Conservation (phyloP, 768 basidiomycete genomes). For the Rhodotorula sphaerocarpa region DNA sequence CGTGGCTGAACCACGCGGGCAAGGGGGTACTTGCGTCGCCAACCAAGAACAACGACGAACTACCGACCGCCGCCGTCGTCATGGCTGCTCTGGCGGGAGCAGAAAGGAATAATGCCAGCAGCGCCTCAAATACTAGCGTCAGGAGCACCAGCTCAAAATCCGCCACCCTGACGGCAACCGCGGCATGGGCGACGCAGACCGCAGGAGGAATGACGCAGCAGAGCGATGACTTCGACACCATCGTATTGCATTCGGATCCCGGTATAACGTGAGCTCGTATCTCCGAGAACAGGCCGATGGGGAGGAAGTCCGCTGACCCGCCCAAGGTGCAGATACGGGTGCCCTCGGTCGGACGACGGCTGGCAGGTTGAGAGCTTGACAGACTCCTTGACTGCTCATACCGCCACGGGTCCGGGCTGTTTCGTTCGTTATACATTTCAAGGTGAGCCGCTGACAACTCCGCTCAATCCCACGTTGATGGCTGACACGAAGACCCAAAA, state of each 20-base stretch:
- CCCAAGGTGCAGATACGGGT: neutral
- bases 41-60: too few relatives aligned
- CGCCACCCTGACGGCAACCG: neutral
- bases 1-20: too few relatives aligned
- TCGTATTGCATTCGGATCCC: neutral
- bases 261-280: neutral
- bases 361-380: constrained; percentile 11
- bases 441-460: neutral
- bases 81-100: too few relatives aligned
- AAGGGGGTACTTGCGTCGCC: too few relatives aligned
- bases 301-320: too few relatives aligned
- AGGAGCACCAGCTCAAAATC: too few relatives aligned
- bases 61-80: too few relatives aligned
- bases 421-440: constrained; percentile 5
- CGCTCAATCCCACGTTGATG: fast-evolving
- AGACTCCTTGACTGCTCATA: neutral
- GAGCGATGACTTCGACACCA: neutral
- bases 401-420: constrained; percentile 16
- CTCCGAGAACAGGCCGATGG: too few relatives aligned
- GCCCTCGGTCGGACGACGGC: constrained; percentile 4
- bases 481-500: neutral
- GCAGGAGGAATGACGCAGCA: neutral
- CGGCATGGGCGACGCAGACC: constrained; percentile 1
- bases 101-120: too few relatives aligned
- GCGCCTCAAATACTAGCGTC: too few relatives aligned